phyloP scores from a whole-genome alignment of 2,329 filamentous ascomycete genomes.

The Neurospora sp. region DNA sequence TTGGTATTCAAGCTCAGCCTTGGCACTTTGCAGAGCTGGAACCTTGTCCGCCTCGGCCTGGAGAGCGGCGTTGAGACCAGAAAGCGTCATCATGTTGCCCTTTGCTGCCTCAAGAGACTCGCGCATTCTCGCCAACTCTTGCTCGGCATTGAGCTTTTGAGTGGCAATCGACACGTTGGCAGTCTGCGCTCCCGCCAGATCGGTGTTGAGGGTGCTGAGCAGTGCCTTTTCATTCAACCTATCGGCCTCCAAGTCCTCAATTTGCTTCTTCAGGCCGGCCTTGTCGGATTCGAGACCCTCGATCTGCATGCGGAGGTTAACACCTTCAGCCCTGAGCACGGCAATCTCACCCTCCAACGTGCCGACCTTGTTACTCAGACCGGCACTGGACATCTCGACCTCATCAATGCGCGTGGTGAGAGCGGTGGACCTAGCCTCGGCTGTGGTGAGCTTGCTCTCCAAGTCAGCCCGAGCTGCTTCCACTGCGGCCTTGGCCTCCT shows the following conservation, averaged over 20 bases:
- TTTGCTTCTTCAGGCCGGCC: conserved; percentile 12
- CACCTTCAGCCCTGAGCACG: conserved; percentile 11
- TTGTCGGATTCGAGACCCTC: conserved; percentile 18
- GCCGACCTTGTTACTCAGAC: conserved; percentile 17
- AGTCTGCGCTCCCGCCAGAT: conserved; percentile 18
- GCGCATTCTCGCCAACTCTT: conserved; percentile 10
- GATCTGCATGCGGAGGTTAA: conserved; percentile 11
- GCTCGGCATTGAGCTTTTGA: conserved; percentile 17
- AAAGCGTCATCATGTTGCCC: conserved; percentile 14
- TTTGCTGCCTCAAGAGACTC: conserved; percentile 13
- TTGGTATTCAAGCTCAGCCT: conserved; percentile 7
- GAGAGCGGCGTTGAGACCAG: conserved; percentile 12
- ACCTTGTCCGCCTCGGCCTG: conserved; percentile 18
- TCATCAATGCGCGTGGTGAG: conserved; percentile 21
- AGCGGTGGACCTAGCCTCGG: conserved; percentile 18
- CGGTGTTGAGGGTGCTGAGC: conserved; percentile 16
- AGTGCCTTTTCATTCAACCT: conserved; percentile 10
- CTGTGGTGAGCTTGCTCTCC: conserved; percentile 13
- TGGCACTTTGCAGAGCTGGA: conserved; percentile 8
- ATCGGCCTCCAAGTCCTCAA: conserved; percentile 12
- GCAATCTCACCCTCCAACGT: conserved; percentile 19
- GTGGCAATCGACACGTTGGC: conserved; percentile 18
- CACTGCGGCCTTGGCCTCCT: conserved; percentile 18
- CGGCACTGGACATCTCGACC: conserved; percentile 18
- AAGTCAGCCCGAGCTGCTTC: conserved; percentile 20